These are phyloP conservation scores for Malus hybrid DNA, from an alignment of 331 rosid genomes.

Conservation along the genomic window DNA sequence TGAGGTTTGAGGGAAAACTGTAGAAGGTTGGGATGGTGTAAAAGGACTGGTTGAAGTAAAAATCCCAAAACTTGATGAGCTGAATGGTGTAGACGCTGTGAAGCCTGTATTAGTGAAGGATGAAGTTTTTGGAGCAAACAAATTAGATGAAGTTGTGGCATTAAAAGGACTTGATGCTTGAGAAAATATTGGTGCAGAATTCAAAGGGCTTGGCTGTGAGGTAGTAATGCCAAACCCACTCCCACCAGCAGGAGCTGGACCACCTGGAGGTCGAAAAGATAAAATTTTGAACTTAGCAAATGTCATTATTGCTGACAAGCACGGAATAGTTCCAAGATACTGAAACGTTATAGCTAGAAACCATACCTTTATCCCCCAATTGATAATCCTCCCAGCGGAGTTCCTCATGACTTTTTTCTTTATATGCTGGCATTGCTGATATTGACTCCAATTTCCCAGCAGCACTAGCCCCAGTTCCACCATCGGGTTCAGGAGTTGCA, in stretches of 20 bases:
- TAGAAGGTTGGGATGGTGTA: conserved; percentile 44
- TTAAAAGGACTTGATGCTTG: conserved; percentile 74
- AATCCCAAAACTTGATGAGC: conserved; percentile 51
- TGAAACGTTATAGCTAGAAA: neutral
- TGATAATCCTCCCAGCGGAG: conserved; percentile 98
- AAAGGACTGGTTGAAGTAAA: conserved; percentile 34
- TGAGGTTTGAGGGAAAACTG: conserved; percentile 38
- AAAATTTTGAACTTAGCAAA: neutral
- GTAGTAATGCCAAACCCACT: conserved; percentile 47
- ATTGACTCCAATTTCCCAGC: conserved; percentile 78
- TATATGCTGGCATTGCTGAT: conserved; percentile 88
- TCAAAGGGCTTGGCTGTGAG: conserved; percentile 47
- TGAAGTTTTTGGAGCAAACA: conserved; percentile 62
- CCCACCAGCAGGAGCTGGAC: conserved; percentile 57
- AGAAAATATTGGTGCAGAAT: conserved; percentile 42
- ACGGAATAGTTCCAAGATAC: neutral
- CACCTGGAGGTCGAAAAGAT: conserved; percentile 50
- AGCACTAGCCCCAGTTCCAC: conserved; percentile 39
- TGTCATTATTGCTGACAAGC: neutral
- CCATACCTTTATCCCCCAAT: conserved; percentile 76
- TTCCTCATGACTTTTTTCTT: conserved; percentile 93
- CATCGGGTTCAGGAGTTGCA: conserved; percentile 74
- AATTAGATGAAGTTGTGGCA: conserved; percentile 42
- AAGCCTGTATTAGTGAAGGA: conserved; percentile 44
- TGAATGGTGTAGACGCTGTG: conserved; percentile 51